Evolutionary conservation across 2,329 filamentous ascomycete species (phyloP).

Genomic region (Tolypocladium ophioglossoides): DNA sequence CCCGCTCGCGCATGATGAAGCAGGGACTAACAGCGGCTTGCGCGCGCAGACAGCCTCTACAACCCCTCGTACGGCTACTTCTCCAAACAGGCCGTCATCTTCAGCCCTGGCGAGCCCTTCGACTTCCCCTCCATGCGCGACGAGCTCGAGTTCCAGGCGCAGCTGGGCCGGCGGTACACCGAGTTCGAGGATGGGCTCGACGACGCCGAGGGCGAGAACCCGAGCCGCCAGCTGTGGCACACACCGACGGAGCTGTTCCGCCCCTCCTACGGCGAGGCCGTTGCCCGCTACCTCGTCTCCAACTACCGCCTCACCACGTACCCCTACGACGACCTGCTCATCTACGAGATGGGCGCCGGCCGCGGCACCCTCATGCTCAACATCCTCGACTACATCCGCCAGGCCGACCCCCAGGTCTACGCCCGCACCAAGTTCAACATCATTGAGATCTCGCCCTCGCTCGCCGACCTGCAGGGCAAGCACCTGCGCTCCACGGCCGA

Average conservation of each 20-base stretch:
- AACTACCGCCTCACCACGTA: slow-evolving; percentile 94
- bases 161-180: slow-evolving; percentile 70
- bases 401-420: slow-evolving; percentile 83
- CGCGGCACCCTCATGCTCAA: slow-evolving; percentile 98
- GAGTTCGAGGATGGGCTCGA: slow-evolving; percentile 88
- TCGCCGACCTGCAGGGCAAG: slow-evolving; percentile 67
- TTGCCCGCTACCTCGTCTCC: slow-evolving; percentile 88
- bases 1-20: neutral
- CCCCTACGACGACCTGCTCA: slow-evolving; percentile 91
- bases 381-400: slow-evolving; percentile 91
- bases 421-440: slow-evolving; percentile 87
- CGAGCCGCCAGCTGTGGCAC: slow-evolving; percentile 87
- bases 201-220: slow-evolving; percentile 51
- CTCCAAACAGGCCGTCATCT: slow-evolving; percentile 92
- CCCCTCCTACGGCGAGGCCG: slow-evolving; percentile 92
- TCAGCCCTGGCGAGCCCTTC: slow-evolving; percentile 85
- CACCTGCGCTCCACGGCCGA: slow-evolving; percentile 58
- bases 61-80: slow-evolving; percentile 95
- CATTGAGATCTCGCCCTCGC: slow-evolving; percentile 82
- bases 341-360: slow-evolving; percentile 98
- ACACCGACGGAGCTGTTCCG: slow-evolving; percentile 95
- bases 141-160: slow-evolving; percentile 71
- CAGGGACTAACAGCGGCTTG: slow-evolving; percentile 5
- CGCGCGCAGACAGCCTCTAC: slow-evolving; percentile 68
- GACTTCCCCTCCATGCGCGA: slow-evolving; percentile 73